These are phyloP conservation scores for Aquilaria yunnanensis DNA, from an alignment of 345 rosid species.

Conservation along the genomic window DNA sequence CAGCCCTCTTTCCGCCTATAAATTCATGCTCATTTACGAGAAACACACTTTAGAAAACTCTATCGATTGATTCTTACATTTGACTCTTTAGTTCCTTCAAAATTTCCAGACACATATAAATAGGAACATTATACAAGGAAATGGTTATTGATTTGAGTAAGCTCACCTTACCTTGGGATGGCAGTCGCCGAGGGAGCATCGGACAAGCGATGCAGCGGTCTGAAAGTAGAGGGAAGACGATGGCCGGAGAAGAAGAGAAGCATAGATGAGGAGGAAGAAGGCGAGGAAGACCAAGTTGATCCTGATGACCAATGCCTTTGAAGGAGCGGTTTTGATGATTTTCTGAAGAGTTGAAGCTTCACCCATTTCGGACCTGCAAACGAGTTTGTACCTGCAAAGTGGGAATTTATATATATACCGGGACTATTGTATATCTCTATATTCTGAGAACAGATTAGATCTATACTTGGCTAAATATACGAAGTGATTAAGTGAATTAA, in stretches of 20 bases:
- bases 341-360: conserved; percentile 30
- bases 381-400: conserved; percentile 8
- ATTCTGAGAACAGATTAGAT: no score
- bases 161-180: conserved; percentile 96
- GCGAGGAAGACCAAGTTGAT: conserved; percentile 59
- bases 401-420: conserved; percentile 11
- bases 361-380: conserved; percentile 23
- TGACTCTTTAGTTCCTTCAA: no score
- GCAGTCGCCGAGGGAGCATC: conserved; percentile 74
- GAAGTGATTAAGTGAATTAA: no score
- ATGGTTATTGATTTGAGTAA: neutral
- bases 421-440: no score
- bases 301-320: conserved; percentile 54
- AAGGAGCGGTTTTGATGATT: conserved; percentile 52
- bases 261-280: conserved; percentile 51
- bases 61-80: no score
- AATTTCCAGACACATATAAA: no score
- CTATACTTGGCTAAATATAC: no score
- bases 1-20: conserved; percentile 46
- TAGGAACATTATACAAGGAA: no score
- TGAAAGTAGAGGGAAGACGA: conserved; percentile 57
- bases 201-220: conserved; percentile 54
- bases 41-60: neutral
- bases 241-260: conserved; percentile 52
- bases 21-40: neutral